Base-by-base conservation (phyloP, 176 grass and related monocot species). In the Secale cereale region DNA sequence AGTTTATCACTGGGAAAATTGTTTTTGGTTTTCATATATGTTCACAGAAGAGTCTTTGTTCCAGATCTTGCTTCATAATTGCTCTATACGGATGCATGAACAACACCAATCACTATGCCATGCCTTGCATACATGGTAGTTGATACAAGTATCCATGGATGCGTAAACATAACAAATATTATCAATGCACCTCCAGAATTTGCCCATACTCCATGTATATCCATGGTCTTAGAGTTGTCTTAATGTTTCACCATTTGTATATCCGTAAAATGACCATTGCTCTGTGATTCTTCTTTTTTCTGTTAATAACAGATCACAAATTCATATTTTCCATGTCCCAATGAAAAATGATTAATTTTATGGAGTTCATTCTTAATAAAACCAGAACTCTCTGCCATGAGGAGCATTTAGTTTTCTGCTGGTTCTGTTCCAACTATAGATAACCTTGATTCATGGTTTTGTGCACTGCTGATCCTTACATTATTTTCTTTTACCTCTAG, bases 401-500 rank as follows among this genome's bases (percentile, higher is more conserved):
- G 35, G 33, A 33, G 15, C 63, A 70, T 76, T 65, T 54, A 39
- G 57, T 45, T 59, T 59, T 82, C 2, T 61, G 46, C 8, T 77
- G 6, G 5, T 33, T 73, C 76, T 19, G 35, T 59, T 77, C 36
- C 25, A 87, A 68, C 25, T 29, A 67, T 20, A 76, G 10, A 54
- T 59, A 69, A 77, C 22, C 17, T 68, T 59, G 30, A 13, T 78
- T 40, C 59, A 66, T 85, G 16, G 33, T 43, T 74, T 66, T 29
- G 46, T 29, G 59, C 46, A 59, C 16, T 79, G 59, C 43, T 59
- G 22, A 66, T 80, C 40, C 16, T 28, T 59, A 25, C 62, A 32
- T 70, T 43, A 54, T 7, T 50, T 83, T 54, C 22, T 81, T 81
- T 61, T 39, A 70, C 86, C 40, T 84, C 22, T 86, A 35, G 50